These are phyloP conservation scores for Sugiyamaella marilandica DNA, from an alignment of 805 yeast species.

Conservation along the genomic window DNA sequence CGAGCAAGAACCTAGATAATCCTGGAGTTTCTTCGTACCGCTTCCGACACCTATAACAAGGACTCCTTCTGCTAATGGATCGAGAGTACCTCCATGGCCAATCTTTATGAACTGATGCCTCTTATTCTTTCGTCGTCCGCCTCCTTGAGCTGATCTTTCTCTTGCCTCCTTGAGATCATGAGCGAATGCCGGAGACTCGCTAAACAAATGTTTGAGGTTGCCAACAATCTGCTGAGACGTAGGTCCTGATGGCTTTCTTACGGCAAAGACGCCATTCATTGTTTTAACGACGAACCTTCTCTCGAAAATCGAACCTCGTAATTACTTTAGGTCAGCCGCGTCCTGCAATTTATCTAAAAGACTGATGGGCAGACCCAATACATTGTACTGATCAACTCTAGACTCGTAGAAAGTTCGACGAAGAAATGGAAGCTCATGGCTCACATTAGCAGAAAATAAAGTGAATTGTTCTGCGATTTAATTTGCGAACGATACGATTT, in stretches of 20 bases:
- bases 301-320: no score
- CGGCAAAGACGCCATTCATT: slow-evolving; percentile 93
- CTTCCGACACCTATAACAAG: slow-evolving; percentile 82
- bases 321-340: no score
- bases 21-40: slow-evolving; percentile 79
- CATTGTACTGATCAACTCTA: no score
- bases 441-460: no score
- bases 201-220: slow-evolving; percentile 58
- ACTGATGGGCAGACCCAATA: no score
- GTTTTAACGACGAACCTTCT: no score
- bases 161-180: slow-evolving; percentile 27
- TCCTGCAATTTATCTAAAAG: no score
- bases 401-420: no score
- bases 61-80: slow-evolving; percentile 94
- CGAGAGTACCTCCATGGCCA: slow-evolving; percentile 98
- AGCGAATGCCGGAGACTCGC: slow-evolving; percentile 53
- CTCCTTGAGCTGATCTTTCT: slow-evolving; percentile 26
- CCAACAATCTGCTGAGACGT: slow-evolving; percentile 72
- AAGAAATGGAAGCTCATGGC: no score
- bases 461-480: no score
- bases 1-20: slow-evolving; percentile 65
- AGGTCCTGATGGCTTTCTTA: slow-evolving; percentile 82
- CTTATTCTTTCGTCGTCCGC: slow-evolving; percentile 39
- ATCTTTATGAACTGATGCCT: slow-evolving; percentile 69
- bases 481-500: no score